Conservation (phyloP, 768 basidiomycete genomes). For the Trametes coccinea region DNA sequence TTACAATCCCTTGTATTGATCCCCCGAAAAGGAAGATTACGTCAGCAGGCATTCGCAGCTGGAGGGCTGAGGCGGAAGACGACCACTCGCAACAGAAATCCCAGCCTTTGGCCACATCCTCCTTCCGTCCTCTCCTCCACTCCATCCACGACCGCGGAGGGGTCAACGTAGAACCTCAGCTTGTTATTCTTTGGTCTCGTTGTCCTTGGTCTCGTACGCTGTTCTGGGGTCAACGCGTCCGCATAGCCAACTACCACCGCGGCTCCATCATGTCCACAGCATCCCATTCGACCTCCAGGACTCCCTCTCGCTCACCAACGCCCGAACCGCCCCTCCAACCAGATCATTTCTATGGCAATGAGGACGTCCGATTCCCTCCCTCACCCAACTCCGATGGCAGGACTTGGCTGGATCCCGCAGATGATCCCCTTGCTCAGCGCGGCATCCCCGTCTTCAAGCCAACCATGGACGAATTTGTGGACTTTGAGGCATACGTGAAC, state of each 20-base stretch:
- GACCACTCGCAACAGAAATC: background rate
- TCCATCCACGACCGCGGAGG: background rate
- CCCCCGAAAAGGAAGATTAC: background rate
- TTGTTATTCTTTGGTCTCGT: background rate
- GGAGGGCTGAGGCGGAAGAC: background rate
- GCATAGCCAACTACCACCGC: background rate
- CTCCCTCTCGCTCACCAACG: slow-evolving; percentile 55
- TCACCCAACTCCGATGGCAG: slow-evolving; percentile 66
- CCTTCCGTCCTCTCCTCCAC: too few relatives aligned
- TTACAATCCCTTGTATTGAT: background rate
- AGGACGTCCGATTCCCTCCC: slow-evolving; percentile 44
- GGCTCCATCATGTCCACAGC: slow-evolving; percentile 25
- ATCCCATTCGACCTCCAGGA: slow-evolving; percentile 35
- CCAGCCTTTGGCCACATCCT: background rate
- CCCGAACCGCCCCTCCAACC: slow-evolving; percentile 56
- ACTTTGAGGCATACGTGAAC: slow-evolving; percentile 91
- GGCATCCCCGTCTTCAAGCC: slow-evolving; percentile 98
- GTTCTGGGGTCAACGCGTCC: background rate
- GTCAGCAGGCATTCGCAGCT: background rate
- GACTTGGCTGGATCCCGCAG: slow-evolving; percentile 72
- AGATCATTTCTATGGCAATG: slow-evolving; percentile 79
- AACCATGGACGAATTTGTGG: slow-evolving; percentile 84
- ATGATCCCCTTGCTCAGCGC: slow-evolving; percentile 78
- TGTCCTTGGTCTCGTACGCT: background rate
- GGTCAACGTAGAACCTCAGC: background rate